phyloP scores from a whole-genome alignment of 352 stramenopile genomes.

The Thalassiosira sp. region DNA sequence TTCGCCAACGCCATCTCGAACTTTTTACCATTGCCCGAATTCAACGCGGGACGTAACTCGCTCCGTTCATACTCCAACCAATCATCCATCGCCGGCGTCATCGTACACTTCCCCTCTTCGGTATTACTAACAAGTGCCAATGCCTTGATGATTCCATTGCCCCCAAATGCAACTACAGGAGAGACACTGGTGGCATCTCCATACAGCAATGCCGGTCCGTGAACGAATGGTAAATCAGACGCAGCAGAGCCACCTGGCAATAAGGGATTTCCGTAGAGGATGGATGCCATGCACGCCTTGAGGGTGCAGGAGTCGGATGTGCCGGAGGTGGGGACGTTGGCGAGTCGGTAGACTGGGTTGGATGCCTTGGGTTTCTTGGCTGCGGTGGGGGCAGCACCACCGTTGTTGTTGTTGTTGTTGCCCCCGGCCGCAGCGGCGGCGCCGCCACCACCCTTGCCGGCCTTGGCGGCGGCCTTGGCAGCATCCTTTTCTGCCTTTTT shows the following conservation, averaged over 20 bases:
- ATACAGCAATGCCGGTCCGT: constrained; percentile 51
- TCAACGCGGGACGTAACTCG: constrained; percentile 41
- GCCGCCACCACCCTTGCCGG: neutral
- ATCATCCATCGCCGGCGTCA: constrained; percentile 61
- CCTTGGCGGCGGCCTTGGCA: constrained; percentile 54
- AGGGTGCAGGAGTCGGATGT: constrained; percentile 45
- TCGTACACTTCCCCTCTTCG: neutral
- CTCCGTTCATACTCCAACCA: constrained; percentile 79
- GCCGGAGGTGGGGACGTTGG: constrained; percentile 18
- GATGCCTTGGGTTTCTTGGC: constrained; percentile 4
- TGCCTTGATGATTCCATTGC: constrained; percentile 73
- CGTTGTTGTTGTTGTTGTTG: neutral
- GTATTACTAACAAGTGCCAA: constrained; percentile 40
- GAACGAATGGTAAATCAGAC: constrained; percentile 28
- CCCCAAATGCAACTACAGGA: constrained; percentile 48
- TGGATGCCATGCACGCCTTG: constrained; percentile 66
- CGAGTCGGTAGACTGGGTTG: constrained; percentile 26
- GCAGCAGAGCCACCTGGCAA: constrained; percentile 23
- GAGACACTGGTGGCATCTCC: constrained; percentile 29
- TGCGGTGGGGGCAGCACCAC: neutral
- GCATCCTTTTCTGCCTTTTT: constrained; percentile 79
- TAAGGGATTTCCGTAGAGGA: constrained; percentile 53
- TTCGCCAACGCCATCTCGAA: constrained; percentile 18
- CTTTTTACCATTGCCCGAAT: constrained; percentile 15
- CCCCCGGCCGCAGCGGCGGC: constrained; percentile 2